Evolutionary conservation across 2,329 filamentous ascomycete species (phyloP), one percentile per base, ranked within the genome.

Genomic region (Byssoonygena ceratinophila): DNA sequence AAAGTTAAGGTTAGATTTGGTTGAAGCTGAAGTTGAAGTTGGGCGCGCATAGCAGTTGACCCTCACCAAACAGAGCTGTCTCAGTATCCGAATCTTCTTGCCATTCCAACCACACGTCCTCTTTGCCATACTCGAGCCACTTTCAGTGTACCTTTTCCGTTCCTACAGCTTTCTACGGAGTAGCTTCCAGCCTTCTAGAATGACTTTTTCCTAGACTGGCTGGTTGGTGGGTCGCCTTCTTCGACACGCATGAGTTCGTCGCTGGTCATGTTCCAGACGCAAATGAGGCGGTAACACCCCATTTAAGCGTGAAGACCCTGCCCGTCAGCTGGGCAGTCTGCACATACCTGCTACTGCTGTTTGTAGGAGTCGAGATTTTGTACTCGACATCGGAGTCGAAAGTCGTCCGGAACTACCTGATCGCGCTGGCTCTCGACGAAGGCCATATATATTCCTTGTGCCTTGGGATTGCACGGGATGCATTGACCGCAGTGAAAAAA

Each of bases 71-170:
- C n/a, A n/a, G n/a, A 11, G 27, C 27, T 8, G 11, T 34, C n/a
- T 54, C 37, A 52, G 18, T n/a, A 57, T 59, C 52, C 51, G 60
- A 5, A 68, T 81, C 25, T 75, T 78, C 56, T 74, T 87, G 20
- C 83, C 84, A 1, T 62, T 74, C 2, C 73, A 85, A 61, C 84
- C 84, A 11, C 75, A 81, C 55, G 64, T 84, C 45, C 71, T 85
- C 46, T 85, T 87, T 58, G 84, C 81, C 27, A 65, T 85, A 51
- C 63, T 85, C 39, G 84, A 87, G 66, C 84, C 84, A 29, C 71
- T 85, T 54, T 82, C 81, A 18, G 73, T 85, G 81, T 55, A 44
- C 37, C n/a, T n/a, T n/a, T n/a, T n/a, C n/a, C n/a, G n/a, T n/a
- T n/a, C n/a, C n/a, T n/a, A n/a, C n/a, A n/a, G n/a, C n/a, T n/a